Base-by-base conservation (phyloP, 805 yeast species). In the Metschnikowia sp. region DNA sequence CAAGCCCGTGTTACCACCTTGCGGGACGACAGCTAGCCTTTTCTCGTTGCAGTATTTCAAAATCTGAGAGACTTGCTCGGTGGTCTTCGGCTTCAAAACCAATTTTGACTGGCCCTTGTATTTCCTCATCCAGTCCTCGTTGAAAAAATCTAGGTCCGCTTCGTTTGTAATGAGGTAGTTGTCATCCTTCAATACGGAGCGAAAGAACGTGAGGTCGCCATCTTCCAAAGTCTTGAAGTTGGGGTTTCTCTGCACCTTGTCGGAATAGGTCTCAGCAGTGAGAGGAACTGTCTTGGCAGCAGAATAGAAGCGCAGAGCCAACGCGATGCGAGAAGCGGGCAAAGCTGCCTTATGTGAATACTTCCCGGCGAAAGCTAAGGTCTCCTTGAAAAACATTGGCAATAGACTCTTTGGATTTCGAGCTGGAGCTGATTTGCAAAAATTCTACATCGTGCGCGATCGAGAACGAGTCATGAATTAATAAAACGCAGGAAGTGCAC, bases 1-100 rank as follows among this genome's bases (percentile, higher is more conserved):
- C 39, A 91, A 76, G 28, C 97, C 97, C 1, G 97, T 92, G 68
- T 92, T 91, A 57, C 98, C 98, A 62, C 97, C 97, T 69, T 92
- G 97, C 12, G 98, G 97, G 9, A 89, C 96, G 40, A 91, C 82
- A 0, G 97, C 96, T 29, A 91, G 67, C 50, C 77, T 79, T 41
- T 82, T 68, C 30, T 83, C 87, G 61, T 86, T 86, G 72, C 96
- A 88, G 68, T 89, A 85, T 63, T 81, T 82, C 61, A 92, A 62
- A 52, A 92, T 88, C 57, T 81, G 61, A 2, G 91, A 76, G 13
- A 92, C 84, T 65, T 91, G 91, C 52, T 84, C 82, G 2, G 88
- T 81, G 11, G 86, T 78, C 58, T 83, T 85, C 33, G 98, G 98
- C 65, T 85, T 88, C 54, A 91, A 73, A 1, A 89, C 90, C 29